phyloP scores from a whole-genome alignment of 2,329 filamentous ascomycete genomes.

The Periconia sp. region DNA sequence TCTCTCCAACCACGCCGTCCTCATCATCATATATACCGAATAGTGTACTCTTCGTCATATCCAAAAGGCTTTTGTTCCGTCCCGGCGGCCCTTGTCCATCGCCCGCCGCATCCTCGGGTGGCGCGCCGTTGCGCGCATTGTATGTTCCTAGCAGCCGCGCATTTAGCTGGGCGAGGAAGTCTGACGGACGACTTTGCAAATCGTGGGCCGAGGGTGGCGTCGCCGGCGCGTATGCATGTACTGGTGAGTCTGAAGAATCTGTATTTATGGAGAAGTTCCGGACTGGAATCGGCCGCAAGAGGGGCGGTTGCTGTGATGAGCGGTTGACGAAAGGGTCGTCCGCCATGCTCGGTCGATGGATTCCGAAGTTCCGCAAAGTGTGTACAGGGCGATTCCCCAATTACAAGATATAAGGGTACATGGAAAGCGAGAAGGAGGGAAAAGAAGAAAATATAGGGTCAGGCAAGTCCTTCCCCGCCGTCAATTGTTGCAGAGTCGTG shows the following conservation, averaged over 20 bases:
- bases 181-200: constrained; percentile 28
- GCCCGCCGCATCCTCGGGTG: constrained; percentile 25
- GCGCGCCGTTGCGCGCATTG: constrained; percentile 22
- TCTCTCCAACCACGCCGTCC: constrained; percentile 29
- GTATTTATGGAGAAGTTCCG: constrained; percentile 36
- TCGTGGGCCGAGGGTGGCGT: constrained; percentile 27
- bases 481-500: constrained; percentile 11
- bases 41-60: constrained; percentile 87
- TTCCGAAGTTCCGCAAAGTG: not conserved
- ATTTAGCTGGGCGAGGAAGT: constrained; percentile 46
- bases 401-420: constrained; percentile 7
- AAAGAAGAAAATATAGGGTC: not conserved
- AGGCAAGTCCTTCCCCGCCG: constrained; percentile 5
- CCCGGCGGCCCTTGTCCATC: constrained; percentile 43
- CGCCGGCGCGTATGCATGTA: constrained; percentile 23
- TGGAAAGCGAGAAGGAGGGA: not conserved
- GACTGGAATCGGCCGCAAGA: constrained; percentile 47
- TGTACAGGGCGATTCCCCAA: not conserved
- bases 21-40: constrained; percentile 79
- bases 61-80: constrained; percentile 78
- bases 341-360: constrained; percentile 24
- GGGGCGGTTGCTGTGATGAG: constrained; percentile 28
- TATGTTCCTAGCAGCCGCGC: constrained; percentile 40
- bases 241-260: constrained; percentile 33
- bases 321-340: constrained; percentile 31